These are phyloP conservation scores for Tylopilus sp. DNA, from an alignment of 1,284 basidiomycete genomes.

Conservation along the genomic window DNA sequence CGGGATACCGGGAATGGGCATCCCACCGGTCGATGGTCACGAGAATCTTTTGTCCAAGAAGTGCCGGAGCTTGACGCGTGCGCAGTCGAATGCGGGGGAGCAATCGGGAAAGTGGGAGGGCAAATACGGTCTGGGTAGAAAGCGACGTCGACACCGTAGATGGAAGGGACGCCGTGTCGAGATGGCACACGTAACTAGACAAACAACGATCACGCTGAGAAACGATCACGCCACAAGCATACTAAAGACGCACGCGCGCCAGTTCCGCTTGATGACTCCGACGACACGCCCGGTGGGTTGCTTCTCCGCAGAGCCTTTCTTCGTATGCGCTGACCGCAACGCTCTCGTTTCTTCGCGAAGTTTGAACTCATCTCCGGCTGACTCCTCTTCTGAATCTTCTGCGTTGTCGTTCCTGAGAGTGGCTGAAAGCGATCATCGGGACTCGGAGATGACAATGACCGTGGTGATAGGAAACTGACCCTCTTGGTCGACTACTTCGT, in stretches of 20 bases:
- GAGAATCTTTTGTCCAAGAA: conserved; percentile 93
- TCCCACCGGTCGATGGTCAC: conserved; percentile 96
- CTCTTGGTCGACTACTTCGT: conserved; percentile 94
- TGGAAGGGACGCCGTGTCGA: conserved; percentile 86
- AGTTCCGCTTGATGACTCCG: conserved; percentile 92
- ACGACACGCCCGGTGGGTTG: conserved; percentile 93
- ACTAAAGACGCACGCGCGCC: conserved; percentile 73
- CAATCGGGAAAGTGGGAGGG: conserved; percentile 88
- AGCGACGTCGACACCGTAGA: conserved; percentile 78
- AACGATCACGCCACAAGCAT: neutral
- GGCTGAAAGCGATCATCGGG: conserved; percentile 44
- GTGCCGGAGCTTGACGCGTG: conserved; percentile 88
- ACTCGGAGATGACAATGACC: neutral
- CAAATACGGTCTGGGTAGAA: conserved; percentile 91
- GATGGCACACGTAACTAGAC: conserved; percentile 88
- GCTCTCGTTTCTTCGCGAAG: conserved; percentile 48
- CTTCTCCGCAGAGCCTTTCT: conserved; percentile 44
- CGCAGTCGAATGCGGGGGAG: conserved; percentile 93
- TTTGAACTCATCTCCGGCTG: conserved; percentile 49
- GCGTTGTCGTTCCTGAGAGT: conserved; percentile 89
- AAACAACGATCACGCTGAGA: conserved; percentile 7
- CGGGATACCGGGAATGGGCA: conserved; percentile 84
- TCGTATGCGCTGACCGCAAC: conserved; percentile 39
- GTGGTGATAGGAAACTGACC: conserved; percentile 42
- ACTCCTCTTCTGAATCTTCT: conserved; percentile 63